Evolutionary conservation across 257 asterid genomes (phyloP).

Genomic region (Jasminum sambac): DNA sequence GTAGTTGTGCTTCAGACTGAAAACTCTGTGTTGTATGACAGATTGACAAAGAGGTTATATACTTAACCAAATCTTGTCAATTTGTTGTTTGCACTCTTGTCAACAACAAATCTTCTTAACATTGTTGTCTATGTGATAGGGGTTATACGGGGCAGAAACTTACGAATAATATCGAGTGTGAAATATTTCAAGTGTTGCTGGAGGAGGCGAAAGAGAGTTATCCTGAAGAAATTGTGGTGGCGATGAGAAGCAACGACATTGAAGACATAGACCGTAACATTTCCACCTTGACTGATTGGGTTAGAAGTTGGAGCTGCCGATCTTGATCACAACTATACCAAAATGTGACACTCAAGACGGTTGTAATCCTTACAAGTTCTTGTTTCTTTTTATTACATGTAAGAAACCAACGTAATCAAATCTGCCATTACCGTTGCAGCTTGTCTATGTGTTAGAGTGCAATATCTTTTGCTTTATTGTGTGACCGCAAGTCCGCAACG

Average conservation of each 20-base stretch:
- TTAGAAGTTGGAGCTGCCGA: conserved; percentile 50
- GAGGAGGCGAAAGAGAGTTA: conserved; percentile 95
- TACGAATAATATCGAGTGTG: conserved; percentile 78
- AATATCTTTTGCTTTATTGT: no score
- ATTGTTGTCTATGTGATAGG: conserved; percentile 35
- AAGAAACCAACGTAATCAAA: no score
- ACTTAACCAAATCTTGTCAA: neutral
- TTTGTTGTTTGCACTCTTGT: neutral
- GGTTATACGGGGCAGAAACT: conserved; percentile 83
- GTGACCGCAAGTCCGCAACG: no score
- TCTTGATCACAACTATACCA: conserved; percentile 24
- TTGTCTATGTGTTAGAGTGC: no score
- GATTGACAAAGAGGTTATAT: conserved; percentile 38
- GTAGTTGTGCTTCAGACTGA: conserved; percentile 87
- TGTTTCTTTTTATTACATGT: no score
- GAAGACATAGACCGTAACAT: conserved; percentile 66
- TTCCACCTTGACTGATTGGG: conserved; percentile 57
- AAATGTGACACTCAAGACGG: neutral
- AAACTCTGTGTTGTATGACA: conserved; percentile 68
- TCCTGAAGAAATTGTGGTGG: conserved; percentile 64
- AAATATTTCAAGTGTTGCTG: conserved; percentile 77
- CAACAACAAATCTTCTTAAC: neutral
- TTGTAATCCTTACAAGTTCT: no score
- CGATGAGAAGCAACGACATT: conserved; percentile 58
- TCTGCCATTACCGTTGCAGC: no score